A percentile compares a stretch with the other conserved stretches of the same genome.
These are phyloP conservation scores for Salvia hispanica DNA, from an alignment of 257 asterid genomes.

Conservation along the genomic window DNA sequence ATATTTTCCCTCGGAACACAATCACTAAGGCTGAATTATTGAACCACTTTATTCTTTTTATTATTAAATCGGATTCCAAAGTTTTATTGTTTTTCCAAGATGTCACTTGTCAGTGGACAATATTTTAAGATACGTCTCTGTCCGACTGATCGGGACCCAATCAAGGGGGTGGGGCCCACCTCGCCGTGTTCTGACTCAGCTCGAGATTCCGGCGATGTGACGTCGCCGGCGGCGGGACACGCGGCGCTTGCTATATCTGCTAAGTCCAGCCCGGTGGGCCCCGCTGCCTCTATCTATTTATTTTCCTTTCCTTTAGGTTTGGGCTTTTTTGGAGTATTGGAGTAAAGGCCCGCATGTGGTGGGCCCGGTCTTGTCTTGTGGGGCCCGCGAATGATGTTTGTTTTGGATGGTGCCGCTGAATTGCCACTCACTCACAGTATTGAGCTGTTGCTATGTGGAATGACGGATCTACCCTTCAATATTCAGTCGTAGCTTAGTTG, in stretches of 20 bases:
- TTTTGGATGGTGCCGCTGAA: conserved; percentile 32
- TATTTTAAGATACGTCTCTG: conserved; percentile 49
- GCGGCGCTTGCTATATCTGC: conserved; percentile 25
- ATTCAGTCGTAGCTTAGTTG: no score
- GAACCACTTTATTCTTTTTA: conserved; percentile 47
- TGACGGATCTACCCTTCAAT: conserved; percentile 28
- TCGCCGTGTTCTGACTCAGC: conserved; percentile 40
- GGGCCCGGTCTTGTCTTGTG: conserved; percentile 1
- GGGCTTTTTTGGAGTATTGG: conserved; percentile 25
- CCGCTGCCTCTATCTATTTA: conserved; percentile 2
- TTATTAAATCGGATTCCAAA: conserved; percentile 45
- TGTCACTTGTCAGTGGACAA: conserved; percentile 60
- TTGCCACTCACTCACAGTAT: conserved; percentile 23
- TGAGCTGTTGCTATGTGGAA: conserved; percentile 26
- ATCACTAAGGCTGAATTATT: conserved; percentile 36
- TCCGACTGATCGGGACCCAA: conserved; percentile 59
- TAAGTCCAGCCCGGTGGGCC: not conserved
- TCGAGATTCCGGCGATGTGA: conserved; percentile 48
- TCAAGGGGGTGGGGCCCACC: conserved; percentile 41
- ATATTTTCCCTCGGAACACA: conserved; percentile 11
- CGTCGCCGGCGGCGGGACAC: conserved; percentile 31
- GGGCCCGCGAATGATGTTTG: conserved; percentile 15
- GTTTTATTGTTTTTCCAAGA: conserved; percentile 29
- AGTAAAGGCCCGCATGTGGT: conserved; percentile 35
- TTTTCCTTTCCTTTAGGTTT: not conserved